These are phyloP conservation scores for Linnemannia exigua DNA, from an alignment of 192 early-diverging fungal species.

Conservation along the genomic window DNA sequence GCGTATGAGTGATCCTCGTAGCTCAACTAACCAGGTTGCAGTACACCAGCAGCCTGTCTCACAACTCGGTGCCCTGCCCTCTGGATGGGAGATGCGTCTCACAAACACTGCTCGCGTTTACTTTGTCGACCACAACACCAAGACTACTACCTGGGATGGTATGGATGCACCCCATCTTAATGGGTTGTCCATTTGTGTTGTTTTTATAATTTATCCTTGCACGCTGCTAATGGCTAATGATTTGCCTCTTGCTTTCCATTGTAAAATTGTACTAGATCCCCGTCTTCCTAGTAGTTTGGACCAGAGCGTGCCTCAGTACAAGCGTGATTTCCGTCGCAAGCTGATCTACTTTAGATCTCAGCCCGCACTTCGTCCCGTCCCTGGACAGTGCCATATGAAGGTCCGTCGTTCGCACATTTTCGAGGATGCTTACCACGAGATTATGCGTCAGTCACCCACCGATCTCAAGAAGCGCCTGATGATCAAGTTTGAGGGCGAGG, in stretches of 20 bases:
- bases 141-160: conserved; percentile 99
- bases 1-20: conserved; percentile 65
- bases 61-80: conserved; percentile 91
- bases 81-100: conserved; percentile 99
- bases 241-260: not conserved
- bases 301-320: conserved; percentile 97
- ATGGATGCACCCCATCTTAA: not conserved
- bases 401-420: conserved; percentile 91
- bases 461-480: conserved; percentile 97
- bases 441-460: conserved; percentile 91
- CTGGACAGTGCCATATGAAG: conserved; percentile 95
- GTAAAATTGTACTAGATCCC: too few species aligned
- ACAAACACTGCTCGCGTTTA: conserved; percentile 95
- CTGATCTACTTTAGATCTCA: conserved; percentile 97
- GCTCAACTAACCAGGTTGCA: conserved; percentile 69
- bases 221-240: not conserved
- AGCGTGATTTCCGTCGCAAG: conserved; percentile 98
- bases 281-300: conserved; percentile 86
- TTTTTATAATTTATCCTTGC: not conserved
- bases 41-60: conserved; percentile 80
- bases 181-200: not conserved
- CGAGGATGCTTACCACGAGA: conserved; percentile 95
- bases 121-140: conserved; percentile 99
- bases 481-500: conserved; percentile 99
- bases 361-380: conserved; percentile 87